Conservation (phyloP, 2,329 filamentous ascomycete species). For the Paracoccidioides brasiliensis region DNA sequence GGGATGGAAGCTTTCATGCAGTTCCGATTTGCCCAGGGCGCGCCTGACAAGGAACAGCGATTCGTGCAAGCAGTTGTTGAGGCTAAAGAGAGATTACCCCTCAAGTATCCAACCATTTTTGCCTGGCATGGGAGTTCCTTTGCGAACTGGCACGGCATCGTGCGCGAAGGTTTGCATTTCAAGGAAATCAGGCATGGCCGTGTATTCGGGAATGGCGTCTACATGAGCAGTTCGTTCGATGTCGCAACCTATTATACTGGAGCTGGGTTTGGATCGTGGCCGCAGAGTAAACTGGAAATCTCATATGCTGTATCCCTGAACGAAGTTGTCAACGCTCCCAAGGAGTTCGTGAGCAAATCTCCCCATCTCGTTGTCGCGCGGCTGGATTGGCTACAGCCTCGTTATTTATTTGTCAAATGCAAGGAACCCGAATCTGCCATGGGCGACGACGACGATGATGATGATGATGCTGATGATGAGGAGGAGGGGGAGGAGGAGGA, state of each 20-base stretch:
- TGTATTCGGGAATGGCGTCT: slow-evolving; percentile 65
- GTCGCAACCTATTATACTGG: slow-evolving; percentile 43
- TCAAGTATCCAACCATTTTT: slow-evolving; percentile 56
- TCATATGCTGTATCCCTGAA: slow-evolving; percentile 56
- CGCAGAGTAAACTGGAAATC: slow-evolving; percentile 51
- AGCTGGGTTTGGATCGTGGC: slow-evolving; percentile 39
- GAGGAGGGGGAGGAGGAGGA: too few relatives aligned
- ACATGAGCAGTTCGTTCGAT: slow-evolving; percentile 52
- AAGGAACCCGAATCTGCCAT: background rate
- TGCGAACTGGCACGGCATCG: slow-evolving; percentile 78
- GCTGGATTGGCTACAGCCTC: slow-evolving; percentile 77
- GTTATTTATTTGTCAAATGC: slow-evolving; percentile 59
- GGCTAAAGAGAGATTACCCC: slow-evolving; percentile 23
- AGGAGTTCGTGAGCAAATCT: slow-evolving; percentile 40
- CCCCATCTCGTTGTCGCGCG: slow-evolving; percentile 62
- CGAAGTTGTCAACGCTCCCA: slow-evolving; percentile 67
- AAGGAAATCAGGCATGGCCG: slow-evolving; percentile 50
- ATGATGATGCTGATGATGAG: too few relatives aligned
- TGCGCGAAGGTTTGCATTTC: slow-evolving; percentile 69
- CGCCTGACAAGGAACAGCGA: slow-evolving; percentile 69
- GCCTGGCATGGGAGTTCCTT: slow-evolving; percentile 75
- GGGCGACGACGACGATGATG: too few relatives aligned
- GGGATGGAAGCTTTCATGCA: slow-evolving; percentile 60
- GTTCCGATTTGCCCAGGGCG: slow-evolving; percentile 78
- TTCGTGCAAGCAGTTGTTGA: slow-evolving; percentile 52